Evolutionary conservation across 2,329 filamentous ascomycete species (phyloP), one percentile per base, ranked within the genome.

Genomic region (Parasarocladium wereldwijsianum): DNA sequence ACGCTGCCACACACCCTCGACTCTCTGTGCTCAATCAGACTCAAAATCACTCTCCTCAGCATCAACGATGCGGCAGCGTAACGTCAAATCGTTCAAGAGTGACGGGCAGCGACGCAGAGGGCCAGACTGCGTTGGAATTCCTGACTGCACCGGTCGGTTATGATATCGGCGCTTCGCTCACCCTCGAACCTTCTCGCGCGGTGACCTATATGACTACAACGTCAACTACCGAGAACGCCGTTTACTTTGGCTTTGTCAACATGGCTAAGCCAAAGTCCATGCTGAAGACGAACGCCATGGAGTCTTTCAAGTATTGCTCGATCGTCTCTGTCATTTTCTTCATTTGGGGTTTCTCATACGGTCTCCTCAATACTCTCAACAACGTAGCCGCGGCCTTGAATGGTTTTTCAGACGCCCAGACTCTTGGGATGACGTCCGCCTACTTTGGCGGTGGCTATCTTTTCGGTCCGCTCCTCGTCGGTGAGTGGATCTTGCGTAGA

Each of bases 301-400:
- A 85, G 37, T 80, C 76, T 0, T 56, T 80, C 39, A 78, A 74
- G 38, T 82, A 83, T 38, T 76, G 80, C 43, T 64, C 68, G 11
- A 61, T 83, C 38, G 83, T 92, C 14, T 82, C 80, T 1, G 66
- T 86, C 6, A 59, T 93, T 0, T 93, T 93, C 54, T 74, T 93
- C 38, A 58, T 93, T 3, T 93, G 84, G 85, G 86, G 86, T 0
- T 78, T 93, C 34, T 85, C 84, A 0, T 93, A 93, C 42, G 86
- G 86, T 1, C 64, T 93, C 2, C 60, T 93, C 5, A 84, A 90
- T 43, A 78, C 76, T 0, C 65, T 94, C 17, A 93, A 93, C 47
- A 66, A 64, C 13, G 71, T 72, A 15, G 75, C 84, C 31, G 70
- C 76, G 20, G 45, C 52, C 9, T 66, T 83, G 5, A 66, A 75